Evolutionary conservation across 2,329 filamentous ascomycete species (phyloP).

Genomic region (Penicillium palitans): DNA sequence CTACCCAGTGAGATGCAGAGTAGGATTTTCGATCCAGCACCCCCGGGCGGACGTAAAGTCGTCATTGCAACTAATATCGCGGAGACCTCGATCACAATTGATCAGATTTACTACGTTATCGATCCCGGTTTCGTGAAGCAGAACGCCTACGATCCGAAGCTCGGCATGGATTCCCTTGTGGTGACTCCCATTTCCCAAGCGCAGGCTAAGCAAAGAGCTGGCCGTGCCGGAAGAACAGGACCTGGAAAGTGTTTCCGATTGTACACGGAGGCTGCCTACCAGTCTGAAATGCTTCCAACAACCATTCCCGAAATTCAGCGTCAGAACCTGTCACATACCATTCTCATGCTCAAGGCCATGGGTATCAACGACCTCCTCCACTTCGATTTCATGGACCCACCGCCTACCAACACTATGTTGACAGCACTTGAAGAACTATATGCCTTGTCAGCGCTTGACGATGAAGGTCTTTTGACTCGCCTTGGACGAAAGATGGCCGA

Average conservation of each 20-base stretch:
- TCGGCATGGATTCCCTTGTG: slow-evolving; percentile 95
- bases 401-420: slow-evolving; percentile 96
- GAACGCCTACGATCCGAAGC: slow-evolving; percentile 92
- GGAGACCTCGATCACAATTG: slow-evolving; percentile 96
- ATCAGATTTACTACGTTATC: slow-evolving; percentile 95
- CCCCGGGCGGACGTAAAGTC: slow-evolving; percentile 82
- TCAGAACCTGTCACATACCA: slow-evolving; percentile 87
- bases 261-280: slow-evolving; percentile 93
- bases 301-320: slow-evolving; percentile 96
- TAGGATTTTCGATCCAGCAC: slow-evolving; percentile 90
- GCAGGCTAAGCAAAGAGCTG: slow-evolving; percentile 90
- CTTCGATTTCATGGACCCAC: slow-evolving; percentile 99
- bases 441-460: slow-evolving; percentile 84
- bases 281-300: slow-evolving; percentile 95
- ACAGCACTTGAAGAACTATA: slow-evolving; percentile 95
- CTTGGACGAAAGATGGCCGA: slow-evolving; percentile 97
- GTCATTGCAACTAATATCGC: slow-evolving; percentile 98
- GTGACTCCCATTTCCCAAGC: slow-evolving; percentile 97
- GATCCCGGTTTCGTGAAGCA: slow-evolving; percentile 98
- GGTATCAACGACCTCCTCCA: slow-evolving; percentile 96
- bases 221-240: slow-evolving; percentile 88
- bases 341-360: slow-evolving; percentile 98
- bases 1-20: slow-evolving; percentile 92
- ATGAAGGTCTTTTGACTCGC: slow-evolving; percentile 89
- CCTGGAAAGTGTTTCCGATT: slow-evolving; percentile 94